Evolutionary conservation across 2,329 filamentous ascomycete species (phyloP), one percentile per base, ranked within the genome.

Genomic region (Trichoderma hamatum): DNA sequence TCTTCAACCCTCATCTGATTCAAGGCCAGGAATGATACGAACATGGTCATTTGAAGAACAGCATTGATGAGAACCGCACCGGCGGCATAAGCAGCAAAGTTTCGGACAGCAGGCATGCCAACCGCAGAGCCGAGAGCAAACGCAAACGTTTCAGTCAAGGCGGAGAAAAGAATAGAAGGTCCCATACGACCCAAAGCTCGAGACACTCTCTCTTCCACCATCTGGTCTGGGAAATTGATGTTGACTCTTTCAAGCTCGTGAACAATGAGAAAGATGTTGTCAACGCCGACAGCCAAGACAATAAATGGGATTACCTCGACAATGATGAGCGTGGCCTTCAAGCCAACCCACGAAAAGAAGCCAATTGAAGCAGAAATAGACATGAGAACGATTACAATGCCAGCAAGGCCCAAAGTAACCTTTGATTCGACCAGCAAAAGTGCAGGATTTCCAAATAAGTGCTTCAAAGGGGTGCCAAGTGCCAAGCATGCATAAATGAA

Each of bases 201-300:
- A 6, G 93, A 91, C 67, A 98, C 90, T 30, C 96, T 88, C 75
- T 94, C 90, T 73, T 97, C 92, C 2, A 99, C 90, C 78, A 91
- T 87, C 71, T 94, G 91, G 75, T 98, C 94, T 0, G 94, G 93
- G 75, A 97, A 92, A 78, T 91, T 97, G 73, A 94, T 82, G 75
- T 99, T 99, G 77, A 97, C 92, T 34, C 96, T 88, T 78, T 99
- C 96, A 70, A 99, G 97, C 80, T 99, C 96, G 80, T 99, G 96
- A 0, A 99, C 96, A 70, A 99, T 97, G 68, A 99, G 84, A 82
- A 99, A 99, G 75, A 99, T 98, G 77, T 99, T 99, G 85, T 99
- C 96, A 3, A 99, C 96, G 56, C 96, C 96, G 32, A 99, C 94
- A 14, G 96, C 96, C 24, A 99, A 83, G 11, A 99, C 95, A 72